Evolutionary conservation across 139 green algal genomes (phyloP), one percentile per base, ranked within the genome.

Genomic region (Diplosphaera chodatii): DNA sequence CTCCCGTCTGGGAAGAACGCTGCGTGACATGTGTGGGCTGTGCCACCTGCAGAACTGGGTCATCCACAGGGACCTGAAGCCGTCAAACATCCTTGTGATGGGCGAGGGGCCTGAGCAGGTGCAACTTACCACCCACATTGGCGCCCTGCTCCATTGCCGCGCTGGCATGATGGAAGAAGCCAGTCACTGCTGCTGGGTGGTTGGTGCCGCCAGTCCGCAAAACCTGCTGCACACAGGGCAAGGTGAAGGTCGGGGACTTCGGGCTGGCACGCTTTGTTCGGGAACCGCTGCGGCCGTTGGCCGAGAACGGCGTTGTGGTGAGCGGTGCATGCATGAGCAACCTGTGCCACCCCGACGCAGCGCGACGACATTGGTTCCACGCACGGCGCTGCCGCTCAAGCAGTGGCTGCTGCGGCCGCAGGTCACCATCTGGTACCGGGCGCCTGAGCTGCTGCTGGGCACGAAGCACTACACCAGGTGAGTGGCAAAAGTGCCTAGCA

Each of bases 61-160:
- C 56, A 83, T 94, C 23, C 89, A 93, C 77, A 64, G 89, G 23
- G 89, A 95, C 75, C 78, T 95, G 32, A 93, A 93, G 82, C 90
- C 88, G 4, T 84, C 78, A 63, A 95, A 95, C 64, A 75, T 95
- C 23, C 79, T 95, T 72, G 78, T 93, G 32, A 87, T 84, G 75
- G 83, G 78, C 3, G 77, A 88, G 30, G 86, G 85, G 4, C 67
- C 74, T 3, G 77, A 86, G 67, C 74, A 79, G 34, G 73, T 73
- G 10, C 41, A 64, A 0, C 48, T 76, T 3, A 69, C 68, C n/a
- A 74, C 48, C 25, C 48, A n/a, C 18, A 5, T 25, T 25, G 8
- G 22, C 8, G 13, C 8, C 18, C 3, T 59, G 10, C 16, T 25
- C 48, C 25, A n/a, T 18, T n/a, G 13, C 18, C 48, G 25, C 25